These are phyloP conservation scores for Yamadazyma triangularis DNA, from an alignment of 1,139 yeast species.

Conservation along the genomic window DNA sequence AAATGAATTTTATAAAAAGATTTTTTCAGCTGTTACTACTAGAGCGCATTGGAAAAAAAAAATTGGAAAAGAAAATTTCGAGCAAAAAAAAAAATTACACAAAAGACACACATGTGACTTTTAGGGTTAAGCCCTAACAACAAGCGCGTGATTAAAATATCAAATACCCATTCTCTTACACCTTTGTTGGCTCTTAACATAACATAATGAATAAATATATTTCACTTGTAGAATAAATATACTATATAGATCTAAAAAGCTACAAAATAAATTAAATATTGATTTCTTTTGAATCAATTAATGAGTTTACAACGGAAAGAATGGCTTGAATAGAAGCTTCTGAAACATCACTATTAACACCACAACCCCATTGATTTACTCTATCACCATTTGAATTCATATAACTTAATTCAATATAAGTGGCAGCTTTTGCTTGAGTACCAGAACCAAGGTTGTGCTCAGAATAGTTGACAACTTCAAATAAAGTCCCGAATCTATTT, in stretches of 20 bases:
- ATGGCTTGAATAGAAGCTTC: conserved; percentile 58
- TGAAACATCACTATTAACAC: conserved; percentile 88
- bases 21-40: not conserved
- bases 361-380: conserved; percentile 82
- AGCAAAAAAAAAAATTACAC: not conserved
- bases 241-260: not conserved
- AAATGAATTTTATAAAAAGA: not conserved
- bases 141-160: not conserved
- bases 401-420: conserved; percentile 68
- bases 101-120: not conserved
- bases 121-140: not conserved
- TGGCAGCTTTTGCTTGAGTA: conserved; percentile 82
- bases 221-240: not conserved
- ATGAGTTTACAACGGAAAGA: conserved; percentile 35
- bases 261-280: conserved; percentile 8
- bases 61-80: not conserved
- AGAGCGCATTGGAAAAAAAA: not conserved
- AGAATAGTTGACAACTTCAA: conserved; percentile 79
- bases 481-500: conserved; percentile 46
- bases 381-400: conserved; percentile 34
- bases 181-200: too few species aligned
- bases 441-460: conserved; percentile 94
- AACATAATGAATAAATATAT: not conserved
- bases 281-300: conserved; percentile 24
- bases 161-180: too few species aligned